phyloP scores from a whole-genome alignment of 2,329 filamentous ascomycete genomes.

The Pseudogymnoascus sp. region DNA sequence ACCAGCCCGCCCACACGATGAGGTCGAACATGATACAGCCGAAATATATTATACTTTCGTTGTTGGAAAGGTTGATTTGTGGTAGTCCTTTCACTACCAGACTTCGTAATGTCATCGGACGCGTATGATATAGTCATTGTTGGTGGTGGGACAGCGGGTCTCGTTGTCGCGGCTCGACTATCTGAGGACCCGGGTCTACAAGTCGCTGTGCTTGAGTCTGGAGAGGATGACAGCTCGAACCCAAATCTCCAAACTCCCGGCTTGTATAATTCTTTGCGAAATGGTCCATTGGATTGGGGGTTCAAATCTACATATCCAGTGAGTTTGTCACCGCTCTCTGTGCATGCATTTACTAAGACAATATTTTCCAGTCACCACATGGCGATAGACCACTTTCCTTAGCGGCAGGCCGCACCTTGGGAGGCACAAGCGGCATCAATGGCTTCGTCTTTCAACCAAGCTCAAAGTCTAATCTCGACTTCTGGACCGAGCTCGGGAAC shows the following conservation, averaged over 20 bases:
- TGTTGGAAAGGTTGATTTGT: not conserved
- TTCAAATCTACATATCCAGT: slow-evolving; percentile 30
- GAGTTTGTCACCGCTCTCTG: not conserved
- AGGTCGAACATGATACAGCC: not conserved
- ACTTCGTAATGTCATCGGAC: not conserved
- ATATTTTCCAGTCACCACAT: not conserved
- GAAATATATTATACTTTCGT: not conserved
- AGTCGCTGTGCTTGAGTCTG: slow-evolving; percentile 35
- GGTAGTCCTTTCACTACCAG: not conserved
- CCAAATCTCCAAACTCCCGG: slow-evolving; percentile 30
- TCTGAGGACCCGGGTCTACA: slow-evolving; percentile 28
- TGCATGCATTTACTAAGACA: not conserved
- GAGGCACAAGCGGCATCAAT: slow-evolving; percentile 33
- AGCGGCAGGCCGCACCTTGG: slow-evolving; percentile 31
- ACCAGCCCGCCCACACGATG: not conserved
- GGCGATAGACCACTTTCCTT: slow-evolving; percentile 21
- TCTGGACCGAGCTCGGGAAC: slow-evolving; percentile 33
- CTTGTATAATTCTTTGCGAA: slow-evolving; percentile 20
- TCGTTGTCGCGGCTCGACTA: slow-evolving; percentile 33
- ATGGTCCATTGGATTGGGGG: slow-evolving; percentile 32
- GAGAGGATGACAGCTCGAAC: slow-evolving; percentile 27
- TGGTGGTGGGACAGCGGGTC: slow-evolving; percentile 35
- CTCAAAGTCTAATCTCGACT: slow-evolving; percentile 26
- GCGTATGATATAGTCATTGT: slow-evolving; percentile 32
- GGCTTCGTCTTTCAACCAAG: slow-evolving; percentile 23